These are phyloP conservation scores for Thielaviopsis punctulata DNA, from an alignment of 2,329 filamentous ascomycete genomes.

Conservation along the genomic window DNA sequence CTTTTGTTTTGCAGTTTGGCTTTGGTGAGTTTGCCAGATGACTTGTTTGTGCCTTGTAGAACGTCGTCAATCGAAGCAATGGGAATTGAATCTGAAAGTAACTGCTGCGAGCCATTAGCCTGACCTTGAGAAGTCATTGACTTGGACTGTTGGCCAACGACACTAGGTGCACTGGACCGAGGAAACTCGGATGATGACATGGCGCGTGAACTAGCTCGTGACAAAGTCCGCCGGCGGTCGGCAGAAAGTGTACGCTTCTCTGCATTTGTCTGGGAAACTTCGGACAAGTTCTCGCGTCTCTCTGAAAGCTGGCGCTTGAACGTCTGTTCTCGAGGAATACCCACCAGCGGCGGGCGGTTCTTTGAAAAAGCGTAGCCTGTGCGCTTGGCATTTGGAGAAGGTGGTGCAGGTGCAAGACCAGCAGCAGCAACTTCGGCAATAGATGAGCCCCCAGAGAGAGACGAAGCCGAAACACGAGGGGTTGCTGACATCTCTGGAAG, in stretches of 20 bases:
- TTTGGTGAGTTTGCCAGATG: background rate
- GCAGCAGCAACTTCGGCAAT: background rate
- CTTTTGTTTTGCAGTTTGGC: background rate
- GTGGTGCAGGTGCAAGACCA: background rate
- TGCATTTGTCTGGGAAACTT: background rate
- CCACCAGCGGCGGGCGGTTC: background rate
- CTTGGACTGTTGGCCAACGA: background rate
- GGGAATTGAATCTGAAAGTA: background rate
- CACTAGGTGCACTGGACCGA: background rate
- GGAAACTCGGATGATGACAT: background rate
- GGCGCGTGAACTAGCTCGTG: background rate
- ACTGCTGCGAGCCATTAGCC: background rate
- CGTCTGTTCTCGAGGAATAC: background rate
- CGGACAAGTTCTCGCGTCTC: background rate
- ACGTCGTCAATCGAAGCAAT: background rate
- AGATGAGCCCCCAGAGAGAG: background rate
- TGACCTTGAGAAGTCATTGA: background rate
- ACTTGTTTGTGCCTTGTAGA: background rate
- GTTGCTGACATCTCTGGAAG: background rate
- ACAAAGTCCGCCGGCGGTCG: background rate
- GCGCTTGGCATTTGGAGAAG: background rate
- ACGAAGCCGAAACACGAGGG: background rate
- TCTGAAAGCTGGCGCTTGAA: background rate
- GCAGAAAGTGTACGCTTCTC: background rate
- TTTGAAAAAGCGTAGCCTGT: background rate